Evolutionary conservation across 164 flowering plant species (phyloP).

Genomic region (Nelumbo lutea): DNA sequence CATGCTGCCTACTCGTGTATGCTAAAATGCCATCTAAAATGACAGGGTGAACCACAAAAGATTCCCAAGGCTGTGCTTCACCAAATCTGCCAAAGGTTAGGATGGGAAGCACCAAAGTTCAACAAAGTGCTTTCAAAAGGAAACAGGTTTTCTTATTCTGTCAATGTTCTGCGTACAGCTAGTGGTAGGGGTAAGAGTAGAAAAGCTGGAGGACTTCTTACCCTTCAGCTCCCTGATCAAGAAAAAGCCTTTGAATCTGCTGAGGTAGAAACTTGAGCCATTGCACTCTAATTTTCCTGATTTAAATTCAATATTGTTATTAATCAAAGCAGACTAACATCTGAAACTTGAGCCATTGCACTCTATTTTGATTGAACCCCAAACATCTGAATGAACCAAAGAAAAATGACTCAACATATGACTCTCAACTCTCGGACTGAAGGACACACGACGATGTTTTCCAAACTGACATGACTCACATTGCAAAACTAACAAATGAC

Average conservation of each 20-base stretch:
- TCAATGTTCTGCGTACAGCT: slow-evolving; percentile 72
- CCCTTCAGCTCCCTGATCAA: slow-evolving; percentile 67
- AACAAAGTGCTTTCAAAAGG: slow-evolving; percentile 43
- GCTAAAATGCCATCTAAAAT: slow-evolving; percentile 12
- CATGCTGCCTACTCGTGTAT: background rate
- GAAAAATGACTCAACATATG: no score
- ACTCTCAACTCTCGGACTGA: no score
- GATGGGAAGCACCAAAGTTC: slow-evolving; percentile 94
- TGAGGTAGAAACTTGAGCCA: slow-evolving; percentile 62
- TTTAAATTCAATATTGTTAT: no score
- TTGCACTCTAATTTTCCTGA: no score
- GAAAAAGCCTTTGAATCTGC: slow-evolving; percentile 47
- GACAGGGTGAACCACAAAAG: slow-evolving; percentile 75
- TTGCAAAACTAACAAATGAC: no score
- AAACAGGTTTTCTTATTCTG: slow-evolving; percentile 43
- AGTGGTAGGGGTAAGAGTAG: slow-evolving; percentile 92
- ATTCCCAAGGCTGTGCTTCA: slow-evolving; percentile 91
- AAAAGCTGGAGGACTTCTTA: slow-evolving; percentile 80
- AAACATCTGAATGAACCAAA: no score
- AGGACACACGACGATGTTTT: no score
- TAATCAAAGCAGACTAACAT: no score
- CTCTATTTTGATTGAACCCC: no score
- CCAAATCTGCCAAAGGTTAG: slow-evolving; percentile 77
- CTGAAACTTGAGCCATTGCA: no score
- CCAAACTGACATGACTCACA: no score